Evolutionary conservation across 2,329 filamentous ascomycete species (phyloP).

Genomic region (Xylaria sp.): DNA sequence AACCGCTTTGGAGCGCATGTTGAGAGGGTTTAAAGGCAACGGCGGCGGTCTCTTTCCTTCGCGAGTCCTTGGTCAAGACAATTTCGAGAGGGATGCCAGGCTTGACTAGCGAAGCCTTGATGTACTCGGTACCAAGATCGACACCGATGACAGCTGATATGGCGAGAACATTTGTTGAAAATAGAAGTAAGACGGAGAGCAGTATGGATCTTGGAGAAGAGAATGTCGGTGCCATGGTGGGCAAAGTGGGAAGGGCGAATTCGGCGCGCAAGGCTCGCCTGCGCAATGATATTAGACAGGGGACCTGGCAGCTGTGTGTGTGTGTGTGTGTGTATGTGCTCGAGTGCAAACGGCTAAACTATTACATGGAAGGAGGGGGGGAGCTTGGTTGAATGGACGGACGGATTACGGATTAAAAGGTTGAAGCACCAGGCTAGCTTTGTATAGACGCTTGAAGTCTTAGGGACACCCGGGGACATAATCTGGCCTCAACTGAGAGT

Average conservation of each 20-base stretch:
- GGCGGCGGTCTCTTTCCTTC: conserved; percentile 91
- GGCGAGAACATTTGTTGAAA: conserved; percentile 61
- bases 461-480: conserved; percentile 23
- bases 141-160: conserved; percentile 84
- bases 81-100: conserved; percentile 97
- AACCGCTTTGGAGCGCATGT: conserved; percentile 67
- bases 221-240: conserved; percentile 53
- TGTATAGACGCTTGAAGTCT: conserved; percentile 21
- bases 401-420: not conserved
- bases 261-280: conserved; percentile 47
- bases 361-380: not conserved
- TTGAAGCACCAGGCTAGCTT: conserved; percentile 17
- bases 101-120: conserved; percentile 96
- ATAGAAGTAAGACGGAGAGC: conserved; percentile 54
- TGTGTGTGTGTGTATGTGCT: conserved; percentile 15
- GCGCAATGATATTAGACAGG: conserved; percentile 18
- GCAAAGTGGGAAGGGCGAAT: conserved; percentile 39
- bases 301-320: conserved; percentile 21
- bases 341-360: conserved; percentile 8
- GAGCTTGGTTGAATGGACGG: conserved; percentile 2
- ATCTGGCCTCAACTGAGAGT: conserved; percentile 38
- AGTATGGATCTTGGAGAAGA: conserved; percentile 53
- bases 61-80: conserved; percentile 96
- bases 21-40: conserved; percentile 92
- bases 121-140: conserved; percentile 94